These are phyloP conservation scores for Alternaria longipes DNA, from an alignment of 2,329 filamentous ascomycete genomes.

Conservation along the genomic window DNA sequence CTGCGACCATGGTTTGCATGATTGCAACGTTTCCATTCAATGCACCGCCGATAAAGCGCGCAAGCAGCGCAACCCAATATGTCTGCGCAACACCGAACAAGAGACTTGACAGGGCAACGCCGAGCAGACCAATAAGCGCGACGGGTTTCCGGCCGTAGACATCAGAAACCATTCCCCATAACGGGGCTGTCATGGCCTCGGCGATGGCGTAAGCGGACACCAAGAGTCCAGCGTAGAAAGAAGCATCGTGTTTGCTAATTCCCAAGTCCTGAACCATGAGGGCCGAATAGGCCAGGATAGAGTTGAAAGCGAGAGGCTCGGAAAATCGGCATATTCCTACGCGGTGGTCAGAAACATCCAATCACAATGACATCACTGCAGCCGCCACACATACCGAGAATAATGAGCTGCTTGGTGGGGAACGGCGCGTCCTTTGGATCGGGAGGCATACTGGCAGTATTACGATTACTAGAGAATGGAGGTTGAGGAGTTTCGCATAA, in stretches of 20 bases:
- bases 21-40: constrained; percentile 93
- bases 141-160: constrained; percentile 54
- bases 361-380: constrained; percentile 28
- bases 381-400: constrained; percentile 47
- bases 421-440: constrained; percentile 52
- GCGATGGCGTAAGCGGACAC: constrained; percentile 90
- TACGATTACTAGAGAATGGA: constrained; percentile 23
- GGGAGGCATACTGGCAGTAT: constrained; percentile 38
- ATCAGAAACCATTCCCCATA: constrained; percentile 53
- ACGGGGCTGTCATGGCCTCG: constrained; percentile 84
- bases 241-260: constrained; percentile 59
- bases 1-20: constrained; percentile 92
- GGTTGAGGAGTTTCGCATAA: constrained; percentile 26
- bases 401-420: constrained; percentile 58
- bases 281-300: constrained; percentile 82
- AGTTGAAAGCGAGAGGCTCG: constrained; percentile 91
- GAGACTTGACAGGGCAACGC: constrained; percentile 84
- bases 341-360: constrained; percentile 29
- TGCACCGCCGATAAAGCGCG: constrained; percentile 79
- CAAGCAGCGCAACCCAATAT: constrained; percentile 83
- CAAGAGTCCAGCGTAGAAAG: constrained; percentile 85
- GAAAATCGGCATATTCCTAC: constrained; percentile 90
- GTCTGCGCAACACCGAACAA: constrained; percentile 83
- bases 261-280: constrained; percentile 53
- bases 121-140: constrained; percentile 66